Base-by-base conservation (phyloP, 768 basidiomycete genomes). In the Termitomyces sp. region DNA sequence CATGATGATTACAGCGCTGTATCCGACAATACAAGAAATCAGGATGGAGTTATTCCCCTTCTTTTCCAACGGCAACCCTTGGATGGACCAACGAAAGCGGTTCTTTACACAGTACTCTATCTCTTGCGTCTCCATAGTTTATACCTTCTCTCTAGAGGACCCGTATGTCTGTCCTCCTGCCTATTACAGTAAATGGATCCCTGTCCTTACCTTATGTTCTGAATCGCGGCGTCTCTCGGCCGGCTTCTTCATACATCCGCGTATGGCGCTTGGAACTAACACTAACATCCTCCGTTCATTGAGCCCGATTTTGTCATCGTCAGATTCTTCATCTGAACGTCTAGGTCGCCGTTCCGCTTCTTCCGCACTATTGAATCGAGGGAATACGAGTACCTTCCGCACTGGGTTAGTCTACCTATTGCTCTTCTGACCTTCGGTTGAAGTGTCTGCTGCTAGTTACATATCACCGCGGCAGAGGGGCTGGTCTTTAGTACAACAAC, bases 61-160 rank as follows among this genome's bases (percentile, higher is more conserved):
- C 68, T 87, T 90, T 61, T 81, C 87, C 0, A 85, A 81, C 65
- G 87, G 81, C 65, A 81, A 82, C 89, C 88, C 0, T 91, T 87
- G 69, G 73, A 77, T 84, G 36, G 15, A 37, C 16, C 16, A 41
- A 42, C 5, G n/a, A 9, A 15, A 5, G 41, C 20, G 9, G n/a
- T 20, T 20, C 31, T 12, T 49, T 48, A 5, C 5, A 31, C 12
- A 48, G 28, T 18, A n/a, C 26, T 20, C 12, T 31, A 31, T 29
- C 47, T n/a, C n/a, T n/a, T n/a, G 29, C 29, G 18, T n/a, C 29
- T 31, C 16, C n/a, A 29, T 29, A 9, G 16, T 47, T 29, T 28
- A 9, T 9, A 0, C 9, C 0, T 88, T 9, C 0, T 89, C 88
- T 0, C 78, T 86, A 0, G 88, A 89, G 5, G 88, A 90, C 62